Percentiles rank a stretch among this genome's conserved stretches.
Conservation (phyloP, 106 monocot species). For the Acorus gramineus region DNA sequence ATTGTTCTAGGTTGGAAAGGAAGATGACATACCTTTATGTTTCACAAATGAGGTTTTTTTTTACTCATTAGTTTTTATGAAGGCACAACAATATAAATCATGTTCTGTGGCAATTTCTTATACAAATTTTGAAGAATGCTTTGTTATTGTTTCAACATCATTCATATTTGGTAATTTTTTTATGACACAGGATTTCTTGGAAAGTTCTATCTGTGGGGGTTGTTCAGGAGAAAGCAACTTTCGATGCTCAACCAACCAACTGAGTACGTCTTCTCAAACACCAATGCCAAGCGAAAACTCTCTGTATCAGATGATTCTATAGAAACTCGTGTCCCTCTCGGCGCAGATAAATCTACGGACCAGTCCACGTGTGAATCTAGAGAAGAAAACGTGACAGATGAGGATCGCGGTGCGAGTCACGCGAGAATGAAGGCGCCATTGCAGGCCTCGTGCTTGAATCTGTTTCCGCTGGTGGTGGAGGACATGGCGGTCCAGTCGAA, state of each 20-base stretch:
- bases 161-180: no score
- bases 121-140: no score
- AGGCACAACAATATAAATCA: no score
- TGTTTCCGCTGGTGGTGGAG: background rate
- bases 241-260: background rate
- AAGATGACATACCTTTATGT: no score
- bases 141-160: no score
- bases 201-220: conserved; percentile 10
- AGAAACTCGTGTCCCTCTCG: background rate
- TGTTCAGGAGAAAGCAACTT: conserved; percentile 3
- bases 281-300: background rate
- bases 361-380: background rate
- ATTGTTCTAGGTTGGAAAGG: no score
- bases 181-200: conserved; percentile 1
- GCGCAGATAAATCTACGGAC: background rate
- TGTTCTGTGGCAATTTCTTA: no score
- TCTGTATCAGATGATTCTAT: background rate
- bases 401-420: background rate
- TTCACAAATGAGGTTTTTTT: no score
- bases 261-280: background rate
- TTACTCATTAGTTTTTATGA: no score
- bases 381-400: background rate
- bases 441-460: background rate
- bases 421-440: background rate
- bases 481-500: background rate